Base-by-base conservation (phyloP, 2,329 filamentous ascomycete species). In the Neonectria coccinea region DNA sequence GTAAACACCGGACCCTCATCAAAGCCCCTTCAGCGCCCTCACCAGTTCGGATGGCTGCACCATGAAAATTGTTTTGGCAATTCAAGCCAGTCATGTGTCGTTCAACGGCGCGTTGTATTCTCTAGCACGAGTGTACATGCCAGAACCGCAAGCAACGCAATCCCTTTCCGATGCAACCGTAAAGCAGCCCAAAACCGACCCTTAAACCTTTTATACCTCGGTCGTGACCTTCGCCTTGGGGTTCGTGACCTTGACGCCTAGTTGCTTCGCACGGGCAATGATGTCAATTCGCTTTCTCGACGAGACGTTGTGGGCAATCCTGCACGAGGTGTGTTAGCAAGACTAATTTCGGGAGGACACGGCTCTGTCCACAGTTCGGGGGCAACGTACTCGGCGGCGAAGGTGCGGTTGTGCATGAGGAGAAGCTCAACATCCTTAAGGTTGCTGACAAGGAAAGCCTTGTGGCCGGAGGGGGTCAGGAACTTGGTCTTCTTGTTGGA, bases 231-330 rank as follows among this genome's bases (percentile, higher is more conserved):
- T 97, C 81, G 94, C 96, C 92, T 97, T 97, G 85, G 93, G 85
- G 89, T 99, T 99, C 82, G 96, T 99, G 83, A 99, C 95, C 92
- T 99, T 99, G 83, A 99, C 96, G 81, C 94, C 93, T 80, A 99
- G 87, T 85, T 97, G 91, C 92, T 98, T 98, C 74, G 96, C 96
- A 84, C 95, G 92, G 80, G 93, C 89, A 79, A 99, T 90, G 85
- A 99, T 99, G 80, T 97, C 94, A 84, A 99, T 91, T 85, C 96
- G 91, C 93, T 99, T 99, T 85, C 95, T 89, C 81, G 96, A 97
- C 70, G 96, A 99, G 83, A 99, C 96, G 83, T 93, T 92, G 89
- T 97, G 93, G 82, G 92, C 93, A 83, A 99, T 99, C 90, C 94
- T 97, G 76, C 25, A 29, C 51, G 36, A n/a, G 58, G 2, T 5